Conservation (phyloP, 2,329 filamentous ascomycete genomes). For the Cytospora chrysosperma region DNA sequence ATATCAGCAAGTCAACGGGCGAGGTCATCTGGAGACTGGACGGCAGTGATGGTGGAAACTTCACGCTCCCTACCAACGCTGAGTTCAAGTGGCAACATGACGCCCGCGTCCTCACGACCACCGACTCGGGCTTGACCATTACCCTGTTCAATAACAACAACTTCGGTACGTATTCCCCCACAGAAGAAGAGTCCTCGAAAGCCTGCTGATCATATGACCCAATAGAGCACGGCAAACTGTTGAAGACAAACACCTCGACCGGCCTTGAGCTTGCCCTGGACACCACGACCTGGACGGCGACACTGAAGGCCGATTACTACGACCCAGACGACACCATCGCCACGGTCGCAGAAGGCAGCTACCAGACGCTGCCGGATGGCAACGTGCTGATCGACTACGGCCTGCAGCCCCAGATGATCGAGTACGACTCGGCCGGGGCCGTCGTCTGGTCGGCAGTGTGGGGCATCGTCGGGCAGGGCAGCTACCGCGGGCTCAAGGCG, state of each 20-base stretch:
- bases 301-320: constrained; percentile 10
- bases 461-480: constrained; percentile 7
- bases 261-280: constrained; percentile 13
- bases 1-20: constrained; percentile 47
- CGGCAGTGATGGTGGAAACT: constrained; percentile 15
- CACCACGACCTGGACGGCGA: constrained; percentile 10
- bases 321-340: constrained; percentile 4
- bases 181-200: background rate
- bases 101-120: constrained; percentile 10
- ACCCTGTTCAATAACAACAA: constrained; percentile 20
- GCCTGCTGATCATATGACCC: background rate
- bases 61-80: constrained; percentile 5
- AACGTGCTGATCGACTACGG: constrained; percentile 28
- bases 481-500: constrained; percentile 12
- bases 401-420: constrained; percentile 16
- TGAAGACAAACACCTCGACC: constrained; percentile 8
- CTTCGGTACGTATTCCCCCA: background rate
- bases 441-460: constrained; percentile 13
- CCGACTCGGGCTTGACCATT: constrained; percentile 8
- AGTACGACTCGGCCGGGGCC: constrained; percentile 3
- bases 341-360: constrained; percentile 14
- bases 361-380: constrained; percentile 20
- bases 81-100: constrained; percentile 19
- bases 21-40: constrained; percentile 45
- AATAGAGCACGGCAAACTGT: constrained; percentile 8